Evolutionary conservation across 1,139 yeast species (phyloP), one percentile per base, ranked within the genome.

Genomic region (Pichia sp.): DNA sequence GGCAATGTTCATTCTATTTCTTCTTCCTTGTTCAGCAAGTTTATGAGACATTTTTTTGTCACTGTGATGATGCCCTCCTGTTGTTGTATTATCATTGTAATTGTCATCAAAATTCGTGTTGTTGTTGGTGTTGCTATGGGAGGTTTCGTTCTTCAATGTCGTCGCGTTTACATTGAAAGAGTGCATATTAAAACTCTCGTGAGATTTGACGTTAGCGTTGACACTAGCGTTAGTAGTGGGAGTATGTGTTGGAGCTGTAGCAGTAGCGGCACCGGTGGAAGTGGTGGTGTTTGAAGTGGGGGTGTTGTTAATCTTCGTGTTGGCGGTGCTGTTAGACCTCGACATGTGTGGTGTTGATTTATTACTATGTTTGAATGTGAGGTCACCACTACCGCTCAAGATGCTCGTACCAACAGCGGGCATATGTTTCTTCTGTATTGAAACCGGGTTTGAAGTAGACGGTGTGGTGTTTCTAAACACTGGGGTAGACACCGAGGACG

Each of bases 11-110:
- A 91, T 81, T 46, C 98, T 67, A 57, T 88, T 87, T 50, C 98
- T 72, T 41, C 98, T 69, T 10, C 96, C 97, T 59, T 91, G 96
- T 60, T 91, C 98, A 0, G 98, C 97, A 20, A 85, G 69, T 55
- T 91, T 88, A 59, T 91, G 98, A 19, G 84, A 78, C 5, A 91
- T 82, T 49, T 79, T 79, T 55, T 81, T 79, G 21, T 71, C 66
- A 15, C 30, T n/a, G n/a, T n/a, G n/a, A n/a, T n/a, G n/a, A n/a
- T n/a, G n/a, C n/a, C n/a, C n/a, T n/a, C n/a, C n/a, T n/a, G n/a
- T n/a, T n/a, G n/a, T n/a, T n/a, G n/a, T n/a, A n/a, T n/a, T n/a
- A n/a, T n/a, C n/a, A 6, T 9, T 9, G 10, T n/a, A 14, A 27
- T 27, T 27, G n/a, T 20, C 17, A 8, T 7, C 12, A 27, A 6